phyloP scores from a whole-genome alignment of 2,329 filamentous ascomycete genomes.

The Trichoderma pleuroti region DNA sequence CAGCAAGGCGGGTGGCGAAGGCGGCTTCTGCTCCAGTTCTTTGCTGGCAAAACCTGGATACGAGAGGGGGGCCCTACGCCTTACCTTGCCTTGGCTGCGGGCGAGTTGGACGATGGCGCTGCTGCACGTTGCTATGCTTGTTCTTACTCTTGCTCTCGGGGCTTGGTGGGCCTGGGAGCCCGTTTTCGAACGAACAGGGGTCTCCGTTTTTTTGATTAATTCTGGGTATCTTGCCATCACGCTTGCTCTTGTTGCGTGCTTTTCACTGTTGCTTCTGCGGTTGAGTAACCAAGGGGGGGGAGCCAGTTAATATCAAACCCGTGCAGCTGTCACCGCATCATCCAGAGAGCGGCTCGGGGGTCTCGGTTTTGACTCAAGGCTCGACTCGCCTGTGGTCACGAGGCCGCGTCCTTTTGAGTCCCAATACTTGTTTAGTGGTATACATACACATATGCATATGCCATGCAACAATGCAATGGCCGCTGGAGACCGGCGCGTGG shows the following conservation, averaged over 20 bases:
- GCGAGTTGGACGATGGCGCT: constrained; percentile 21
- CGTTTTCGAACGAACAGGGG: not conserved
- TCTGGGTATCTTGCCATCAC: not conserved
- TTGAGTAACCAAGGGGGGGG: not conserved
- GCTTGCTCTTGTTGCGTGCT: not conserved
- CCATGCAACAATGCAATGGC: not conserved
- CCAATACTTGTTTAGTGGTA: not conserved
- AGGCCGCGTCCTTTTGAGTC: not conserved
- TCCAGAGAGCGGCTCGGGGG: not conserved
- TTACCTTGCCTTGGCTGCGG: constrained; percentile 4
- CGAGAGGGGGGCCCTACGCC: not conserved
- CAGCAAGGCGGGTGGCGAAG: constrained; percentile 11
- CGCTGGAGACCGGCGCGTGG: not conserved
- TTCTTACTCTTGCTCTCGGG: constrained; percentile 3
- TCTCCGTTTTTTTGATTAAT: constrained; percentile 7
- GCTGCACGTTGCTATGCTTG: constrained; percentile 20
- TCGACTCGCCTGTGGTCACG: not conserved
- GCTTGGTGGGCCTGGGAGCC: constrained; percentile 8
- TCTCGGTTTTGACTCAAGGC: not conserved
- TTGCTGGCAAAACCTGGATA: constrained; percentile 11
- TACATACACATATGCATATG: not conserved
- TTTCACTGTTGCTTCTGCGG: not conserved
- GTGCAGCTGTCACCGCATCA: not conserved
- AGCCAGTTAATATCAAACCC: not conserved
- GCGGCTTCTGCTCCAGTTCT: not conserved